Percentiles rank a stretch among this genome's conserved stretches.
These are phyloP conservation scores for Lathyrus sativus DNA, from an alignment of 306 rosid genomes.

Conservation along the genomic window DNA sequence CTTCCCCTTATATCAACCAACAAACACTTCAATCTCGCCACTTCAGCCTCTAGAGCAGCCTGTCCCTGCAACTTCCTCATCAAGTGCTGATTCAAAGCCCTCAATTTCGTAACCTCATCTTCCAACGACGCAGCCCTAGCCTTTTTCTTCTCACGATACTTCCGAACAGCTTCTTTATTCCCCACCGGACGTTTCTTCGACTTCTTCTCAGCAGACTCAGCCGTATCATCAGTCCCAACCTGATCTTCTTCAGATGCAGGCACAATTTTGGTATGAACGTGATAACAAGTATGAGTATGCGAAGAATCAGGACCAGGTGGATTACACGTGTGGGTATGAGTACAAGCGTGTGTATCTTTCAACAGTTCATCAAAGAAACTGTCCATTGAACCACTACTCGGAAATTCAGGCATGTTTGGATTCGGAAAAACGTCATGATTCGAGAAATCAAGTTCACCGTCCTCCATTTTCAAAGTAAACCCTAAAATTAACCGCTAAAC, in stretches of 20 bases:
- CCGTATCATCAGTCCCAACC: conserved; percentile 73
- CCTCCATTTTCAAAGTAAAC: conserved; percentile 60
- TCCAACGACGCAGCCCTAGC: conserved; percentile 86
- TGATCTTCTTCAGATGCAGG: conserved; percentile 68
- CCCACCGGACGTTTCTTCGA: conserved; percentile 75
- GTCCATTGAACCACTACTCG: conserved; percentile 78
- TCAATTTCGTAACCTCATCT: conserved; percentile 84
- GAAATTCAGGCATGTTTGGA: conserved; percentile 69
- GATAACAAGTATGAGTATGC: conserved; percentile 94
- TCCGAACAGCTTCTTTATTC: conserved; percentile 88
- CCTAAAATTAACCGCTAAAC: neutral
- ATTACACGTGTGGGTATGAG: conserved; percentile 97
- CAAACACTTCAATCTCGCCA: conserved; percentile 90
- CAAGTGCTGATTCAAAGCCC: conserved; percentile 79
- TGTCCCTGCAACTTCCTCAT: conserved; percentile 86
- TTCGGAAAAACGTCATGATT: conserved; percentile 68
- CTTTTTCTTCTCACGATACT: conserved; percentile 96
- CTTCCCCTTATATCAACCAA: conserved; percentile 97
- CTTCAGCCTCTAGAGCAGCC: conserved; percentile 87
- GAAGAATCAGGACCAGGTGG: conserved; percentile 94
- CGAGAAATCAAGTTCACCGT: conserved; percentile 85
- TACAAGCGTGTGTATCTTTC: conserved; percentile 81
- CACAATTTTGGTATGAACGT: conserved; percentile 85
- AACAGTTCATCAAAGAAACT: conserved; percentile 78
- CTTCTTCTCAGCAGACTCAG: conserved; percentile 76